Conservation (phyloP, 768 basidiomycete genomes). For the Collybiopsis luxurians region DNA sequence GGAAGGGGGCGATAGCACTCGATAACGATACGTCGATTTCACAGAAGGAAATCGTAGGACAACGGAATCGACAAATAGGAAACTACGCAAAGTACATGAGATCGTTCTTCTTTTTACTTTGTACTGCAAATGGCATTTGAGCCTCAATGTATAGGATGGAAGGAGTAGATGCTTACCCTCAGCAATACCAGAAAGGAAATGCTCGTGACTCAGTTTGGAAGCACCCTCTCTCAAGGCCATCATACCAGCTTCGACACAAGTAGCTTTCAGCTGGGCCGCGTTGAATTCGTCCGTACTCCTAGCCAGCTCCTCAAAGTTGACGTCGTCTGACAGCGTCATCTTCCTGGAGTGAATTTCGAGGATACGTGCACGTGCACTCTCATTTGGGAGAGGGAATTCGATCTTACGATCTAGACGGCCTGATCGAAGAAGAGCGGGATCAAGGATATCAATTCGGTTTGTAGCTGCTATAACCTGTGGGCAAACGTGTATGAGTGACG, state of each 20-base stretch:
- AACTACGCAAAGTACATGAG: conserved; percentile 89
- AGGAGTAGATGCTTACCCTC: conserved; percentile 54
- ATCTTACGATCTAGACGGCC: conserved; percentile 98
- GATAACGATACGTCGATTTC: too few species aligned
- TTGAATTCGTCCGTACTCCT: conserved; percentile 98
- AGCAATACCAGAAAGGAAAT: conserved; percentile 90
- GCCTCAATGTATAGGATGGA: not conserved
- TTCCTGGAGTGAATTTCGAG: conserved; percentile 97
- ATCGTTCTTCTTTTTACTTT: conserved; percentile 99
- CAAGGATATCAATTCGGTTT: conserved; percentile 97
- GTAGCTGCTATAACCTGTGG: conserved; percentile 94
- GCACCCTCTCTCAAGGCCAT: conserved; percentile 94
- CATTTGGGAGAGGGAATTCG: conserved; percentile 96
- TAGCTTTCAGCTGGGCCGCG: conserved; percentile 94
- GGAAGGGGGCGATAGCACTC: too few species aligned
- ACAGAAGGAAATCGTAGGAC: too few species aligned
- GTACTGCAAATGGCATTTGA: conserved; percentile 54
- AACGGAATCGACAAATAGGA: too few species aligned
- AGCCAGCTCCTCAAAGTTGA: conserved; percentile 97
- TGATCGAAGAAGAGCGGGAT: conserved; percentile 96
- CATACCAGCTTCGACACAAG: conserved; percentile 99
- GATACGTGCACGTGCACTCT: conserved; percentile 94
- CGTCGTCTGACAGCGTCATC: conserved; percentile 83
- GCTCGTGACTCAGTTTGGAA: conserved; percentile 85
- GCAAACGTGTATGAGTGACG: conserved; percentile 9